Evolutionary conservation across 1,284 basidiomycete genomes (phyloP).

Genomic region (Hymenochaete sp.): DNA sequence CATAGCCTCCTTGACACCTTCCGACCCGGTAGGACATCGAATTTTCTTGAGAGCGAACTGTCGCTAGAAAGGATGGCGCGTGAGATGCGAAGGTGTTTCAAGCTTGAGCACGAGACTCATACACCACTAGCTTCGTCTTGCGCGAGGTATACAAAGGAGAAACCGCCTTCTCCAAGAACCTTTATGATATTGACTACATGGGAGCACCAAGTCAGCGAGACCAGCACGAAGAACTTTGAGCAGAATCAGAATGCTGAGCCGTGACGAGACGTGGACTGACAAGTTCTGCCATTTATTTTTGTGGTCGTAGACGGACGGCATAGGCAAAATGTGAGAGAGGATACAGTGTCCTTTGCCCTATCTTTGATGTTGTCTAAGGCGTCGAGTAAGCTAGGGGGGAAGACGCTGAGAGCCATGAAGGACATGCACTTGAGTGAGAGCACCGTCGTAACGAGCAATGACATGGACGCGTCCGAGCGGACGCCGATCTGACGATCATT

Average conservation of each 20-base stretch:
- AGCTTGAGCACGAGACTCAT: slow-evolving; percentile 23
- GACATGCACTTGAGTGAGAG: too few species aligned
- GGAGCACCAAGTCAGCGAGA: neutral
- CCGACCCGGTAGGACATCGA: slow-evolving; percentile 72
- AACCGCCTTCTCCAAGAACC: slow-evolving; percentile 89
- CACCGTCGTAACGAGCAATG: too few species aligned
- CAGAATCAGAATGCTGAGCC: neutral
- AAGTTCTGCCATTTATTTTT: slow-evolving; percentile 90
- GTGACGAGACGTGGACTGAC: slow-evolving; percentile 28
- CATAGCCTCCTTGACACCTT: slow-evolving; percentile 80
- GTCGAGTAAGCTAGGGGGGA: slow-evolving; percentile 23
- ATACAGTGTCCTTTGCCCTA: slow-evolving; percentile 70
- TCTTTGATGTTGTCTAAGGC: slow-evolving; percentile 59
- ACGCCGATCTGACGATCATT: too few species aligned
- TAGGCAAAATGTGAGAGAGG: slow-evolving; percentile 69
- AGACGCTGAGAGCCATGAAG: too few species aligned
- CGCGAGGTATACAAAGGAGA: slow-evolving; percentile 92
- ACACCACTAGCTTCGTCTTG: slow-evolving; percentile 78
- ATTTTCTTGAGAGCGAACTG: slow-evolving; percentile 95
- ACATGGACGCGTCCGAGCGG: too few species aligned
- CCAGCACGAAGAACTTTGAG: slow-evolving; percentile 1
- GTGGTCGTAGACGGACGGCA: slow-evolving; percentile 75
- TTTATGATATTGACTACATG: slow-evolving; percentile 76
- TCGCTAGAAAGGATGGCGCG: slow-evolving; percentile 36
- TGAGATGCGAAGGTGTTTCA: slow-evolving; percentile 5